Conservation (phyloP, 495 filamentous ascomycete species). For the Neurospora sp. region DNA sequence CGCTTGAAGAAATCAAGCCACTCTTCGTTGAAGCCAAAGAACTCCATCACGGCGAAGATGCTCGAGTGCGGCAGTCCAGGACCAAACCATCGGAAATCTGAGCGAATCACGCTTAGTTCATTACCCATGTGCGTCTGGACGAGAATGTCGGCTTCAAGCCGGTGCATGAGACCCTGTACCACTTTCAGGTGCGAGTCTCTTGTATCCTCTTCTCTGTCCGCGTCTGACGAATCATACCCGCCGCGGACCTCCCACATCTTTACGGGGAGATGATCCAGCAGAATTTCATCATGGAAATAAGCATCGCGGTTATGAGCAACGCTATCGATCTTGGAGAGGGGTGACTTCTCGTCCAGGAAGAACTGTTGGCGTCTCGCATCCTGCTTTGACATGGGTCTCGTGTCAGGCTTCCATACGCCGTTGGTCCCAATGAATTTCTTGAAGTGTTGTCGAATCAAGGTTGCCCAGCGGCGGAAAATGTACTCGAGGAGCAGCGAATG, state of each 20-base stretch:
- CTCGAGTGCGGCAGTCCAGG: conserved; percentile 51
- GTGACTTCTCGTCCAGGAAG: conserved; percentile 5
- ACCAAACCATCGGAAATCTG: conserved; percentile 54
- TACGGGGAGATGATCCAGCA: conserved; percentile 41
- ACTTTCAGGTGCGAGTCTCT: conserved; percentile 15
- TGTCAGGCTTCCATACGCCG: conserved; percentile 23
- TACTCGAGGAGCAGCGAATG: conserved; percentile 56
- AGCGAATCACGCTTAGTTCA: conserved; percentile 48
- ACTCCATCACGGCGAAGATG: conserved; percentile 46
- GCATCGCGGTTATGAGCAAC: conserved; percentile 3
- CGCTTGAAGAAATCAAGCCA: conserved; percentile 54
- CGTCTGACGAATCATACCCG: conserved; percentile 8
- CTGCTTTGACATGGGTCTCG: conserved; percentile 10
- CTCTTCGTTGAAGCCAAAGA: conserved; percentile 47
- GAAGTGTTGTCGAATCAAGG: conserved; percentile 4
- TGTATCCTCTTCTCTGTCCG: conserved; percentile 10
- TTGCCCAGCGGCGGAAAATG: conserved; percentile 36
- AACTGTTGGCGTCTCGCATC: conserved; percentile 12
- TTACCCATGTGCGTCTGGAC: conserved; percentile 41
- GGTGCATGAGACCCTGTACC: conserved; percentile 51
- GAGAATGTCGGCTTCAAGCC: conserved; percentile 48
- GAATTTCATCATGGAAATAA: conserved; percentile 18
- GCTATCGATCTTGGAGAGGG: neutral
- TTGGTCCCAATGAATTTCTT: conserved; percentile 41
- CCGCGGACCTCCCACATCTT: conserved; percentile 21